Conservation (phyloP, 1,139 yeast genomes). For the Candida neerlandica region DNA sequence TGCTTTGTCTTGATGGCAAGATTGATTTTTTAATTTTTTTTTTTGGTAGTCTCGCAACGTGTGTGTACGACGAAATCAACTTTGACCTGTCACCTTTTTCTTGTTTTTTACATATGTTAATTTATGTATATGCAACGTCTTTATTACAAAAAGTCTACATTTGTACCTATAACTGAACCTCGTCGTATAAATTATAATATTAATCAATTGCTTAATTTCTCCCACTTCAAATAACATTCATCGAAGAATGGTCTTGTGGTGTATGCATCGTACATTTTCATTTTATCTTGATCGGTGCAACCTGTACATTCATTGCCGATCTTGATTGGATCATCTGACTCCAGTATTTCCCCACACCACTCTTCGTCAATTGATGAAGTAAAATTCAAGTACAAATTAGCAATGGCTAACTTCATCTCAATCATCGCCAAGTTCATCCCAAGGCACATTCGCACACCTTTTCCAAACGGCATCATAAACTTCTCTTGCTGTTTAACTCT, state of each 20-base stretch:
- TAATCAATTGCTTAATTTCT: slow-evolving; percentile 14
- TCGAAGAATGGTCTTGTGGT: slow-evolving; percentile 54
- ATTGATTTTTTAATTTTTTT: neutral
- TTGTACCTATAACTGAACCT: too few species aligned
- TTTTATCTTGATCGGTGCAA: slow-evolving; percentile 43
- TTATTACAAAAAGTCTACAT: too few species aligned
- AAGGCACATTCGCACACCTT: slow-evolving; percentile 75
- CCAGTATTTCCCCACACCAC: slow-evolving; percentile 43
- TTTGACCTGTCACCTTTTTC: too few species aligned
- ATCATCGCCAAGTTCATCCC: slow-evolving; percentile 70
- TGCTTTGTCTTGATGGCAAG: too few species aligned
- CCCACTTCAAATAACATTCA: slow-evolving; percentile 55
- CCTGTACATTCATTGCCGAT: slow-evolving; percentile 28
- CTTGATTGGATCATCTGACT: slow-evolving; percentile 20
- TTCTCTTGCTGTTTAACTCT: slow-evolving; percentile 51
- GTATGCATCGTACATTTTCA: slow-evolving; percentile 55
- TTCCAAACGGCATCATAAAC: slow-evolving; percentile 69
- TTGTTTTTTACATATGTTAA: too few species aligned
- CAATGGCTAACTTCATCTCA: slow-evolving; percentile 63
- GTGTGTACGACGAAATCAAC: too few species aligned
- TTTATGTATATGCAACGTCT: too few species aligned
- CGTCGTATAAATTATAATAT: too few species aligned
- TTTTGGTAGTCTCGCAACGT: neutral
- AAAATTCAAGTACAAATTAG: slow-evolving; percentile 56
- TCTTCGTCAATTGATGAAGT: slow-evolving; percentile 35